phyloP scores from a whole-genome alignment of 2,329 filamentous ascomycete species.

The Davidsoniella neocaledoniae region DNA sequence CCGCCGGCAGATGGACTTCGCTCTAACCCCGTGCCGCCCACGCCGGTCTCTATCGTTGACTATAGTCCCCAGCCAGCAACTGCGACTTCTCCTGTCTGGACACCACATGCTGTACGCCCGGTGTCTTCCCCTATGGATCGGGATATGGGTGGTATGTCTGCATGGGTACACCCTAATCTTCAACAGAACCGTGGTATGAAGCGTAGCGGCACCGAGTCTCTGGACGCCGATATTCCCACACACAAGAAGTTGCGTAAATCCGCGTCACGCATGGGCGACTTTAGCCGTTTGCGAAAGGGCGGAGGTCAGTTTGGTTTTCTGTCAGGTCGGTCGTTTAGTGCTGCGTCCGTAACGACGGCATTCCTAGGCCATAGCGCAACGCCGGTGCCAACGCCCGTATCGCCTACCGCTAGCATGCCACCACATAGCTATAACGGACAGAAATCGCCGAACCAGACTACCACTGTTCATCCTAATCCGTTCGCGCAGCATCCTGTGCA shows the following conservation, averaged over 20 bases:
- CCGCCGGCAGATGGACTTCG: conserved; percentile 10
- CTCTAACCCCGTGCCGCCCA: conserved; percentile 11
- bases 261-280: conserved; percentile 26
- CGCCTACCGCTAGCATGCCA: conserved; percentile 12
- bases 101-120: conserved; percentile 2
- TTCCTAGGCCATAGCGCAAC: conserved; percentile 13
- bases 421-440: background rate
- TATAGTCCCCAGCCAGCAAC: conserved; percentile 13
- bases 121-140: conserved; percentile 15
- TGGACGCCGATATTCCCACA: conserved; percentile 19
- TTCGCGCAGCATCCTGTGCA: conserved; percentile 7
- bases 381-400: conserved; percentile 10
- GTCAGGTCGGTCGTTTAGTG: conserved; percentile 13
- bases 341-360: conserved; percentile 18
- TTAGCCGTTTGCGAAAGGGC: conserved; percentile 21
- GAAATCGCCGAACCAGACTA: no score
- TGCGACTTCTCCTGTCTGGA: conserved; percentile 13
- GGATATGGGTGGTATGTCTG: conserved; percentile 7
- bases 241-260: conserved; percentile 38
- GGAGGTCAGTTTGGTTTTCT: conserved; percentile 13
- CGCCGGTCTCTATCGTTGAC: conserved; percentile 7
- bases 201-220: conserved; percentile 25
- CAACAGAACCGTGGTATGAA: conserved; percentile 31
- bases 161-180: conserved; percentile 3
- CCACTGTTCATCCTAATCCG: conserved; percentile 1